Evolutionary conservation across 176 grass and related monocot genomes (phyloP).

Genomic region (Oryza australiensis): DNA sequence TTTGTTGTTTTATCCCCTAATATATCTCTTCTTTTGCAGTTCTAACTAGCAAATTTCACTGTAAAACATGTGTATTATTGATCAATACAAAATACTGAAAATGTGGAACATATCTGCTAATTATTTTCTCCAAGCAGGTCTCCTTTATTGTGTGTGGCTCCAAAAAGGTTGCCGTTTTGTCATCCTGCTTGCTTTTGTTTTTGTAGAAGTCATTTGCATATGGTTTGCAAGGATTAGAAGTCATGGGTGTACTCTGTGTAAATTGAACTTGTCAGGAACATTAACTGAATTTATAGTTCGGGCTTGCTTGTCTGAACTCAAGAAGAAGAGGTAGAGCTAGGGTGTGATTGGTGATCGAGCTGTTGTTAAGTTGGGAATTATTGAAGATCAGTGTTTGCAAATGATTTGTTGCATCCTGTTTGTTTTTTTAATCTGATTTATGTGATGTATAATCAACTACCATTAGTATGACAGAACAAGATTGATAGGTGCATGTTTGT

Average conservation of each 20-base stretch:
- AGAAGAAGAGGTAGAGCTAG: not conserved
- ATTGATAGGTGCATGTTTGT: not conserved
- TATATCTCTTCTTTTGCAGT: not conserved
- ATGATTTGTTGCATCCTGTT: too few relatives aligned
- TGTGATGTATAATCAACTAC: not conserved
- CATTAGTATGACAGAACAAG: not conserved
- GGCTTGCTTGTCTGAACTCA: not conserved
- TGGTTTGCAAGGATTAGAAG: not conserved
- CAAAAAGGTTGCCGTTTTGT: slow-evolving; percentile 12
- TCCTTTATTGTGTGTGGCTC: not conserved
- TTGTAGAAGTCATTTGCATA: not conserved
- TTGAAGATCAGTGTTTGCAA: too few relatives aligned
- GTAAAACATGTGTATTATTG: not conserved
- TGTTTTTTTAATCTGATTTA: not conserved
- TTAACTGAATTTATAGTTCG: not conserved
- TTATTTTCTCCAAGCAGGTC: too few relatives aligned
- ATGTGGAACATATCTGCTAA: not conserved
- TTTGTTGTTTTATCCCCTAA: not conserved
- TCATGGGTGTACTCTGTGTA: not conserved
- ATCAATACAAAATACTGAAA: not conserved
- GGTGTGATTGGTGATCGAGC: too few relatives aligned
- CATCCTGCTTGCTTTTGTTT: too few relatives aligned
- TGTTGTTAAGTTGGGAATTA: too few relatives aligned
- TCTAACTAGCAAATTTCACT: not conserved
- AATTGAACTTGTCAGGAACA: not conserved